Base-by-base conservation (phyloP, 2,329 filamentous ascomycete species). In the Aspergillus unguis region DNA sequence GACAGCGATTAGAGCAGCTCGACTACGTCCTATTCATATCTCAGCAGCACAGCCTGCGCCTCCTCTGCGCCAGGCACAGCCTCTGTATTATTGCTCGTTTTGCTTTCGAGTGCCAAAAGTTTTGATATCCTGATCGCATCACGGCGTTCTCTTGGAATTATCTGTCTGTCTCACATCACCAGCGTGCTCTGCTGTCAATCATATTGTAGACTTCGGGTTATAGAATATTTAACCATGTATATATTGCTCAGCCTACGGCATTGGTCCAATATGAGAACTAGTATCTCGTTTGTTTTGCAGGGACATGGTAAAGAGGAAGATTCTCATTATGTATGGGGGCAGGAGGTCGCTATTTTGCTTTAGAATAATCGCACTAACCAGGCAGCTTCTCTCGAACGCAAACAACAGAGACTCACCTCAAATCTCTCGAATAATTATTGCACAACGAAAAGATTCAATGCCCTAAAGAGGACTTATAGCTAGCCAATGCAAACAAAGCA, bases 401-500 rank as follows among this genome's bases (percentile, higher is more conserved):
- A 17, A 17, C 17, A 17, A 17, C 17, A 17, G 17, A 17, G 17
- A 17, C 17, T 17, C 17, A 17, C 17, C 17, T 17, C 17, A 17
- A 17, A 17, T 17, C 17, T 17, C 17, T 17, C 17, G 17, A 17
- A 17, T 17, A 17, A 17, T 17, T 17, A 17, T 17, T 17, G 17
- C 17, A 17, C 17, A 17, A 17, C 17, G 17, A 17, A 17, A 17
- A 17, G 17, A 17, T 17, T 17, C 17, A 17, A 17, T 17, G 17
- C 17, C 17, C 17, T 17, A 17, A 17, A 17, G 17, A 17, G 17
- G 17, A 17, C 17, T 17, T 17, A 17, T 17, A 17, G 17, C 17
- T 17, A 17, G 45, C 3, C 9, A 36, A 37, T 68, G 65, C 67
- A 70, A 70, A 70, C 65, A 50, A 50, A 46, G 42, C 65, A 68